Conservation (phyloP, 2,329 filamentous ascomycete species). For the Falciphora oryzae region DNA sequence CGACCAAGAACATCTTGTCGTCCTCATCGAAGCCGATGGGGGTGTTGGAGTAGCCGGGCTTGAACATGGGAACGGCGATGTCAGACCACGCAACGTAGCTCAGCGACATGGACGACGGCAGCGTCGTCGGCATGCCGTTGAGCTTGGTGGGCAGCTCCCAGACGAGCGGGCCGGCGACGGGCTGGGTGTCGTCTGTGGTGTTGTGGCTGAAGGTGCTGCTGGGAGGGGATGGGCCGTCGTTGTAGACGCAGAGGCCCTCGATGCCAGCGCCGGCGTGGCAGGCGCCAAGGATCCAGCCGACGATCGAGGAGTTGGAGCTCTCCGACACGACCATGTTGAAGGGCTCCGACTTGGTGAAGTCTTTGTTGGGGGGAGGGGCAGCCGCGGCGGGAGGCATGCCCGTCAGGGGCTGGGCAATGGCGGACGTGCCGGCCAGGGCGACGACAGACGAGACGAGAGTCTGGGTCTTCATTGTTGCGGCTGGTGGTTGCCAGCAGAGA, state of each 20-base stretch:
- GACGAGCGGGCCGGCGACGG: conserved; percentile 21
- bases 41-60: conserved; percentile 12
- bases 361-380: not conserved
- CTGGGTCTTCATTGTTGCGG: conserved; percentile 5
- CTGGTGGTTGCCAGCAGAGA: not conserved
- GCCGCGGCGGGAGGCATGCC: not conserved
- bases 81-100: conserved; percentile 22
- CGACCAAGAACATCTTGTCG: conserved; percentile 22
- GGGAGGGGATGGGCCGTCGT: conserved; percentile 30
- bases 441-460: not conserved
- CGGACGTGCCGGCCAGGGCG: conserved; percentile 9
- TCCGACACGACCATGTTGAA: conserved; percentile 28
- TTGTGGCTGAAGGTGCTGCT: conserved; percentile 31
- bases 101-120: conserved; percentile 19
- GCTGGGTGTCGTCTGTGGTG: conserved; percentile 17
- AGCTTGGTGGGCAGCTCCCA: conserved; percentile 23
- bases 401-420: conserved; percentile 20
- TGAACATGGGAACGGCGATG: conserved; percentile 25
- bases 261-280: conserved; percentile 31
- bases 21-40: conserved; percentile 25
- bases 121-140: conserved; percentile 13
- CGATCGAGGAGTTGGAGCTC: conserved; percentile 20
- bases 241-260: conserved; percentile 26
- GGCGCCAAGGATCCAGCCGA: conserved; percentile 27
- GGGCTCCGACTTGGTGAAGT: conserved; percentile 23